These are phyloP conservation scores for Meripilus lineatus DNA, from an alignment of 1,284 basidiomycete genomes.

Conservation along the genomic window DNA sequence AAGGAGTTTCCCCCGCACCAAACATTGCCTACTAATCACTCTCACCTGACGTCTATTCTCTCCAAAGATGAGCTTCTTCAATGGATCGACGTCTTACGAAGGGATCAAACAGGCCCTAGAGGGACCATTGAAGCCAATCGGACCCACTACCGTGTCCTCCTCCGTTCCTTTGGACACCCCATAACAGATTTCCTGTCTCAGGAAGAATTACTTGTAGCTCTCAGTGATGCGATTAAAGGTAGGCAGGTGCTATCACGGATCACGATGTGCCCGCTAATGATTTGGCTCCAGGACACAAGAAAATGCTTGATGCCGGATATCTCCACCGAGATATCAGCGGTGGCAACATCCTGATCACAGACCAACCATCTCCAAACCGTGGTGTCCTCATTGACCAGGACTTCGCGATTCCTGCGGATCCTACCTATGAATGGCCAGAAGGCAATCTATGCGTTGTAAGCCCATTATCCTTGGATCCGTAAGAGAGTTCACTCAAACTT, in stretches of 20 bases:
- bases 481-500: no score
- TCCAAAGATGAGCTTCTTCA: not conserved
- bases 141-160: not conserved
- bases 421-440: no score
- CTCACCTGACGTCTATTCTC: no score
- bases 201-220: not conserved
- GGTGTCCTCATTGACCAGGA: not conserved
- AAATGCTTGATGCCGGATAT: not conserved
- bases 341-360: not conserved
- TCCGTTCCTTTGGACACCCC: not conserved
- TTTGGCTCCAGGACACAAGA: not conserved
- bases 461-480: no score
- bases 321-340: not conserved
- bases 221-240: not conserved
- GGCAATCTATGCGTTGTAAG: not conserved
- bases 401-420: not conserved
- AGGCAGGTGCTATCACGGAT: not conserved
- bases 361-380: not conserved
- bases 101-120: no score
- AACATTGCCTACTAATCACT: no score
- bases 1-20: no score
- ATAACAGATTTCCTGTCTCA: not conserved
- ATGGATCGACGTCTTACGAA: not conserved
- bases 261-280: not conserved
- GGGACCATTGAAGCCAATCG: not conserved